phyloP scores from a whole-genome alignment of 164 flowering plant genomes.

The Hamamelis virginiana region DNA sequence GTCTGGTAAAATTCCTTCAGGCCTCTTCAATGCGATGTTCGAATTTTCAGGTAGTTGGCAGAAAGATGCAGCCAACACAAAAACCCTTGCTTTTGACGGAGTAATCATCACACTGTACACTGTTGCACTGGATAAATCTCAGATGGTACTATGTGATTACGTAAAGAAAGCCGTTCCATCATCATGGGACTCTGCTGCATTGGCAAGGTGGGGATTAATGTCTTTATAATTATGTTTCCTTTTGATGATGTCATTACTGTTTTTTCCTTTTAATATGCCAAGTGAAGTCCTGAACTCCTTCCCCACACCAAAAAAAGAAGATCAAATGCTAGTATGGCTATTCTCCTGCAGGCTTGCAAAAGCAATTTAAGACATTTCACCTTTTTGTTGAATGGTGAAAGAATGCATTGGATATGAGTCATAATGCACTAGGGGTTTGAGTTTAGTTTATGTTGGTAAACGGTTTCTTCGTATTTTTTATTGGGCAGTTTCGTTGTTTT shows the following conservation, averaged over 20 bases:
- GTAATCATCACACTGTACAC: slow-evolving; percentile 80
- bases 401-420: no score
- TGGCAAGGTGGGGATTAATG: slow-evolving; percentile 60
- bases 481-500: no score
- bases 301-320: no score
- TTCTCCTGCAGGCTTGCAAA: no score
- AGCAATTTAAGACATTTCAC: no score
- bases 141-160: slow-evolving; percentile 70
- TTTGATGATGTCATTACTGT: neutral
- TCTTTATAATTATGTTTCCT: neutral
- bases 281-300: no score
- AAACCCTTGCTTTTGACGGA: slow-evolving; percentile 94
- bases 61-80: slow-evolving; percentile 91
- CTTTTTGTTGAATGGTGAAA: no score
- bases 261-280: no score
- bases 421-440: no score
- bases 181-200: slow-evolving; percentile 93
- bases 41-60: slow-evolving; percentile 92
- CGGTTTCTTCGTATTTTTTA: no score
- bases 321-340: no score
- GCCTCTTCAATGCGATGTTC: slow-evolving; percentile 85
- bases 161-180: slow-evolving; percentile 92
- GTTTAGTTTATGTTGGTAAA: no score
- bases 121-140: slow-evolving; percentile 82
- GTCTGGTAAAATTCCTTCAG: slow-evolving; percentile 91